phyloP scores from a whole-genome alignment of 2,329 filamentous ascomycete genomes.

The Trichophaea hybrida region DNA sequence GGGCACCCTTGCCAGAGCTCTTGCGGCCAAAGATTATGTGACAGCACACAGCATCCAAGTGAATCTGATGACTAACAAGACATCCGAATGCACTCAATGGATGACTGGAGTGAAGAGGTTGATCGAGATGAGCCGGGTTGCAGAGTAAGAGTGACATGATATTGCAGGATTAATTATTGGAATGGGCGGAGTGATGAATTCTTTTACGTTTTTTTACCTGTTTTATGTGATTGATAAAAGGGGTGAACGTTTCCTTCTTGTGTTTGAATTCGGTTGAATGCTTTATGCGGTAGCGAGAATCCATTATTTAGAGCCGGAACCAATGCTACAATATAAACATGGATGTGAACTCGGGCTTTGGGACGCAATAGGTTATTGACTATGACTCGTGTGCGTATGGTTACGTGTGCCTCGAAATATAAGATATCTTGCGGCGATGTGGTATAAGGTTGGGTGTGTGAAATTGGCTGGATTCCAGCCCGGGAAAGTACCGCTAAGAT shows the following conservation, averaged over 20 bases:
- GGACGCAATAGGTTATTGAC: too few species aligned
- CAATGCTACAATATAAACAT: too few species aligned
- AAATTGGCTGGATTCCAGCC: too few species aligned
- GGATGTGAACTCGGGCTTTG: too few species aligned
- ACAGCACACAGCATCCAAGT: conserved; percentile 54
- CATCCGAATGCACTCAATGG: conserved; percentile 71
- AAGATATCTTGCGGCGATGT: too few species aligned
- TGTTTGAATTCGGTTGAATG: conserved; percentile 1
- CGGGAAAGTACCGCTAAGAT: too few species aligned
- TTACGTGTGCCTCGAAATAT: too few species aligned
- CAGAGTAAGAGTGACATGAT: conserved; percentile 32
- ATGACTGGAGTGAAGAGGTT: conserved; percentile 72
- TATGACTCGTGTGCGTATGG: too few species aligned
- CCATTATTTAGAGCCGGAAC: too few species aligned
- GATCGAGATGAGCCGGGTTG: conserved; percentile 66
- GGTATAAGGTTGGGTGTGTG: too few species aligned
- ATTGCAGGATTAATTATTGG: not conserved
- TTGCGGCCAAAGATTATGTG: conserved; percentile 56
- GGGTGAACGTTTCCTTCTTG: conserved; percentile 4
- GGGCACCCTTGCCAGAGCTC: conserved; percentile 31
- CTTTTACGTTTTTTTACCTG: conserved; percentile 4
- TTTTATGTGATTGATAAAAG: conserved; percentile 2
- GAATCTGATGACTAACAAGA: conserved; percentile 62
- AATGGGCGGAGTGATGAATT: not conserved
- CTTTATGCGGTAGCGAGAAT: not conserved